Evolutionary conservation across 805 yeast species (phyloP), one percentile per base, ranked within the genome.

Genomic region (Candida oleophila): DNA sequence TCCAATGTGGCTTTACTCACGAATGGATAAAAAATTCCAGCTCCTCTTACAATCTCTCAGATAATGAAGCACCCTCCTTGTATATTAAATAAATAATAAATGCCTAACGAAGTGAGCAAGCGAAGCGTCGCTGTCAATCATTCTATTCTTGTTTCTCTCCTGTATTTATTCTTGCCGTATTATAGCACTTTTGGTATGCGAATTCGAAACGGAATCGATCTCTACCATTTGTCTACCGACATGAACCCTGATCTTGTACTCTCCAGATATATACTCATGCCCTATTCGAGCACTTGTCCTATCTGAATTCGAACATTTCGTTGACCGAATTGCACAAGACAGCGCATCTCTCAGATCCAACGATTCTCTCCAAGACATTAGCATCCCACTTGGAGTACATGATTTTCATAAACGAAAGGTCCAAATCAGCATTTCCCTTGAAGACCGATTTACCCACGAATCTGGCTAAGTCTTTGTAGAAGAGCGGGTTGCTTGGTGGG

Each of bases 311-410:
- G 61, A 80, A 87, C 43, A 80, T 71, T 60, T 90, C 97, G 53
- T 79, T 82, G 16, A 76, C 78, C 1, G 91, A 89, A 54, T 80
- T 82, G 44, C 87, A 75, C 54, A 91, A 71, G 4, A 78, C 74
- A 0, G 87, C 85, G 4, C 91, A 83, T 48, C 89, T 73, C 45
- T 80, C 78, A 20, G 81, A 71, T 0, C 98, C 98, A 2, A 91
- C 96, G 12, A 94, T 68, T 51, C 95, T 78, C 64, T 90, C 97
- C 53, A 94, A 71, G 28, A 82, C 77, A 45, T 84, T 66, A 2
- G 85, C 83, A 63, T 94, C 98, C 79, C 94, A 80, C 56, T 84
- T 87, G 38, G 90, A 82, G 63, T 76, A 92, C 34, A 89, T 54
- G 8, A 80, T 71, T 60, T 87, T 80, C 47, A 78, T 70, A 64